A percentile compares a stretch with the other conserved stretches of the same genome.
These are phyloP conservation scores for Cryptococcus jaspeensis DNA, from an alignment of 1,284 basidiomycete genomes.

Conservation along the genomic window DNA sequence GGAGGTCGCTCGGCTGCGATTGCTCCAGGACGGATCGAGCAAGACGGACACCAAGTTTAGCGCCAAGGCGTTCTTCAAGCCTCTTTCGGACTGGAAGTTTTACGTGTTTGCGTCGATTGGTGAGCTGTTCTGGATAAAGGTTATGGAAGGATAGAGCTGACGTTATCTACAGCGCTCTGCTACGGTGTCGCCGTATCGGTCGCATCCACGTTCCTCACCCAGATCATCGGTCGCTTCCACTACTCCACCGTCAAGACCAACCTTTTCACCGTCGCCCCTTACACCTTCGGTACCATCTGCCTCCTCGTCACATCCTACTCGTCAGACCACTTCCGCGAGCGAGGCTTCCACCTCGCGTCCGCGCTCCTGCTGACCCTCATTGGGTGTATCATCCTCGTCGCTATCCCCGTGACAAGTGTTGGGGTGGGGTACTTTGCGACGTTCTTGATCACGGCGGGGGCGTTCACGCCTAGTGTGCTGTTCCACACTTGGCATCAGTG, in stretches of 20 bases:
- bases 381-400: constrained; percentile 25
- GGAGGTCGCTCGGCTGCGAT: constrained; percentile 20
- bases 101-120: constrained; percentile 25
- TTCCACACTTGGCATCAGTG: constrained; percentile 31
- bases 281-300: constrained; percentile 20
- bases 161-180: constrained; percentile 12
- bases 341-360: constrained; percentile 24
- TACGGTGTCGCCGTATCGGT: constrained; percentile 24
- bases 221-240: constrained; percentile 28
- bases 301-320: constrained; percentile 21
- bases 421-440: constrained; percentile 26
- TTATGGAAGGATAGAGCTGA: not conserved
- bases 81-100: constrained; percentile 25
- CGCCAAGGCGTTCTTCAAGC: constrained; percentile 20
- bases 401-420: constrained; percentile 18
- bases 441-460: constrained; percentile 31
- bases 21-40: constrained; percentile 21
- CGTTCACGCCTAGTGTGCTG: constrained; percentile 25
- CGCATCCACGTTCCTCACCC: constrained; percentile 30
- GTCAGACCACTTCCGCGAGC: constrained; percentile 29
- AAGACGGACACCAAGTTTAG: constrained; percentile 17
- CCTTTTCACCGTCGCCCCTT: constrained; percentile 33
- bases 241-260: constrained; percentile 35
- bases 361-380: constrained; percentile 19
- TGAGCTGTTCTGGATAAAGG: not conserved